These are phyloP conservation scores for Hymenoscyphus infarciens DNA, from an alignment of 2,329 filamentous ascomycete genomes.

Conservation along the genomic window DNA sequence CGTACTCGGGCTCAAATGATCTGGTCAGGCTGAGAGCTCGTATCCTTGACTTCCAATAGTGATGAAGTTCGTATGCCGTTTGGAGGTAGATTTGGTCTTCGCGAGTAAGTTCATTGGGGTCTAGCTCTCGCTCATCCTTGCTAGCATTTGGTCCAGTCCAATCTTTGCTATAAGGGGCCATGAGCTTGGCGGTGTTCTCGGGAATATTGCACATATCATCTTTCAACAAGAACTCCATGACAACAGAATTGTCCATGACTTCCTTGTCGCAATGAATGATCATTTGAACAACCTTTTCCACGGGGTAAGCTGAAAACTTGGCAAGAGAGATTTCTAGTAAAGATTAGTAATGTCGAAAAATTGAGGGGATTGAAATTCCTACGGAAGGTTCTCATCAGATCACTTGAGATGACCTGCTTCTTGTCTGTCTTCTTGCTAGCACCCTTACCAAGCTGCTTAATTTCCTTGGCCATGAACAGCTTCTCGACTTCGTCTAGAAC, in stretches of 20 bases:
- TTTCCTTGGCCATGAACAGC: conserved; percentile 95
- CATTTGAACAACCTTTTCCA: conserved; percentile 85
- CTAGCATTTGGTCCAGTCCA: conserved; percentile 87
- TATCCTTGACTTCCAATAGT: conserved; percentile 99
- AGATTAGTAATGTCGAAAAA: conserved; percentile 19
- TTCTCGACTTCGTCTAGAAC: conserved; percentile 97
- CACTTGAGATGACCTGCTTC: conserved; percentile 92
- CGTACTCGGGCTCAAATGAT: conserved; percentile 83
- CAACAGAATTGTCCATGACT: conserved; percentile 81
- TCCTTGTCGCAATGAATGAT: conserved; percentile 93
- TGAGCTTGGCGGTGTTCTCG: conserved; percentile 83
- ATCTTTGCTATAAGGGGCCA: conserved; percentile 95
- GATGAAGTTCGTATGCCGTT: conserved; percentile 89
- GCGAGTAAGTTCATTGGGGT: conserved; percentile 82
- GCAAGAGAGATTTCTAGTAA: conserved; percentile 75
- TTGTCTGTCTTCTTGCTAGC: conserved; percentile 77
- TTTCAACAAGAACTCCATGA: conserved; percentile 95
- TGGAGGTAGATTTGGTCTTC: conserved; percentile 95
- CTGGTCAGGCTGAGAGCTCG: conserved; percentile 80
- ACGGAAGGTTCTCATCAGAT: conserved; percentile 84
- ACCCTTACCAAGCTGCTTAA: conserved; percentile 75
- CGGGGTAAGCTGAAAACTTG: conserved; percentile 82
- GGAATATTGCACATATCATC: conserved; percentile 90
- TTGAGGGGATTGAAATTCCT: conserved; percentile 35
- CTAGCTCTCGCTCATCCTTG: conserved; percentile 74